Base-by-base conservation (phyloP, 768 basidiomycete species). In the Pholiota conissans region DNA sequence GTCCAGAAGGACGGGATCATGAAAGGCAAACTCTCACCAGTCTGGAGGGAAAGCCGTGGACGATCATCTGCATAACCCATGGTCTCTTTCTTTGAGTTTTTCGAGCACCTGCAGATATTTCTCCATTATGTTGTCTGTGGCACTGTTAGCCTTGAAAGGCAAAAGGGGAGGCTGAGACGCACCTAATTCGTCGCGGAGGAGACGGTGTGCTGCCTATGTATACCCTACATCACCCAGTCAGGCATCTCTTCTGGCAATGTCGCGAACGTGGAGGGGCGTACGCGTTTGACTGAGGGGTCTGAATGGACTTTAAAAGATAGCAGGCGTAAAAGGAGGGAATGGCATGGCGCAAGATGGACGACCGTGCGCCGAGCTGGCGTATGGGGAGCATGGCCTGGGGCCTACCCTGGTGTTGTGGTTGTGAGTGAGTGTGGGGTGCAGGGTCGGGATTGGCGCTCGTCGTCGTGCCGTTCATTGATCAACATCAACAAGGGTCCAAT, bases 11-110 rank as follows among this genome's bases (percentile, higher is more conserved):
- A 27, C 46, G 46, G 22, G 28, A 42, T 10, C 10, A 29, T 45
- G 18, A 22, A 51, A 52, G 51, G 22, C 35, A n/a, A 20, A 45
- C 1, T 24, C 72, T 37, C 58, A 79, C 80, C 42, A 81, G 69
- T 67, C 83, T 85, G 55, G 87, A 90, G 0, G 91, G 90, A 63
- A 94, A 93, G 4, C 91, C 92, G 67, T 90, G 81, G 1, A 93
- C 86, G 34, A 93, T 86, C 86, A 93, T 87, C 57, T 88, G 85
- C 90, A 94, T 92, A 10, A 84, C 79, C 91, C 90, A 93, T 39
- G 89, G 89, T 24, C 88, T 69, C 46, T 80, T 80, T 24, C 73
- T 62, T 42, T 71, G 73, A 0, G 91, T 93, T 69, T 83, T 88
- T 70, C 75, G 78, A 9, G 90, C 91, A 16, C 91, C 91, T 64